Evolutionary conservation across 2,329 filamentous ascomycete species (phyloP), one percentile per base, ranked within the genome.

Genomic region (Triangularia setosa): DNA sequence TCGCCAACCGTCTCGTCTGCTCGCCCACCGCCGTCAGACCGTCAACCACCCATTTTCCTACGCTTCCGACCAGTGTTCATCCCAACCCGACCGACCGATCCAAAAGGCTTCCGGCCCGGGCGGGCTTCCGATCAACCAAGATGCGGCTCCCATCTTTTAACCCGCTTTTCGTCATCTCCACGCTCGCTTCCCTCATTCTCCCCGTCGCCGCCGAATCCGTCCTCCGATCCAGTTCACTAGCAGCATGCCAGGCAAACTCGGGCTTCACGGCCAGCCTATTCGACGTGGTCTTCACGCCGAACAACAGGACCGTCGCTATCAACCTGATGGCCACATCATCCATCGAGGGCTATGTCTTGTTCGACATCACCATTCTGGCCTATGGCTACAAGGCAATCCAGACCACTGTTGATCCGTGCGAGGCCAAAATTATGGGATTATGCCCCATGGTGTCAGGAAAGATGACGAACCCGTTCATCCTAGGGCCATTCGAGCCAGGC

Each of bases 181-280:
- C 79, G 56, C 71, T 83, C 69, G 76, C 79, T 65, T 73, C 78
- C 57, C 61, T 81, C 61, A 68, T 77, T 35, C 75, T 85, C 61
- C 78, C 84, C 64, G 82, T 62, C 30, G 58, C 58, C 65, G 80
- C 85, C 64, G 90, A 87, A 67, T 56, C 67, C 59, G 65, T 92
- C 73, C 90, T 98, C 72, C 83, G 88, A 71, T 96, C 93, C 63
- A 91, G 85, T 74, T 96, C 93, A 40, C 85, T 97, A 72, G 92
- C 91, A 75, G 85, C 90, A 44, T 95, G 91, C 78, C 89, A 91
- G 81, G 79, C 82, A 65, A 89, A 92, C 77, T 92, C 89, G 48
- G 87, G 86, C 71, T 93, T 95, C 76, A 90, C 89, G 1, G 91
- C 91, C 63, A 91, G 88, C 64, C 82, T 92, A 63, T 94, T 95